phyloP scores from a whole-genome alignment of 805 yeast species.

The Candida succiphila region DNA sequence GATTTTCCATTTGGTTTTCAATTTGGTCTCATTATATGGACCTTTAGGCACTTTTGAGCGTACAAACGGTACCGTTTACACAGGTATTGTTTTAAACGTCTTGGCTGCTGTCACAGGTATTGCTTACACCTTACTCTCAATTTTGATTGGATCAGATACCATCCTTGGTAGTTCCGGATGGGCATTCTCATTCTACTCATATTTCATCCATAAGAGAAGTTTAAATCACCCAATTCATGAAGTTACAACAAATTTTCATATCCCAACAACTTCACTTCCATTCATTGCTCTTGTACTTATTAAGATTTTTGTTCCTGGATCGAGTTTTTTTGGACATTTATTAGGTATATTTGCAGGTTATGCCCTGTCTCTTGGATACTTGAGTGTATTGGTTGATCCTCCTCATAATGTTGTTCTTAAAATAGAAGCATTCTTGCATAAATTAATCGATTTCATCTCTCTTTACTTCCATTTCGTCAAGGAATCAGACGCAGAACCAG shows the following conservation, averaged over 20 bases:
- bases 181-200: conserved; percentile 59
- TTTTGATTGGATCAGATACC: conserved; percentile 38
- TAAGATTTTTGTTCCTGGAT: conserved; percentile 48
- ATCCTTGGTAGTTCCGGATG: conserved; percentile 69
- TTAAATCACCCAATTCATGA: conserved; percentile 13
- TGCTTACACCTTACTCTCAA: conserved; percentile 44
- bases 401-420: conserved; percentile 53
- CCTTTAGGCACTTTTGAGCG: conserved; percentile 60
- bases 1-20: conserved; percentile 50
- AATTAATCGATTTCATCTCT: conserved; percentile 44
- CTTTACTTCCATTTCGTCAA: conserved; percentile 7
- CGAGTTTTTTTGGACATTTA: conserved; percentile 68
- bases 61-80: conserved; percentile 72
- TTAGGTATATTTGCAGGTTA: conserved; percentile 62
- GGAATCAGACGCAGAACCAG: background rate
- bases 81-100: conserved; percentile 70
- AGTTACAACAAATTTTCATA: conserved; percentile 25
- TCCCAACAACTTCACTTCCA: conserved; percentile 58
- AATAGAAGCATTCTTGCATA: conserved; percentile 48
- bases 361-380: conserved; percentile 44
- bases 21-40: conserved; percentile 44
- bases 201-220: conserved; percentile 42
- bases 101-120: conserved; percentile 63
- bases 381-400: conserved; percentile 50
- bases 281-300: conserved; percentile 37